These are phyloP conservation scores for Quercus alba DNA, from an alignment of 306 rosid species.

Conservation along the genomic window DNA sequence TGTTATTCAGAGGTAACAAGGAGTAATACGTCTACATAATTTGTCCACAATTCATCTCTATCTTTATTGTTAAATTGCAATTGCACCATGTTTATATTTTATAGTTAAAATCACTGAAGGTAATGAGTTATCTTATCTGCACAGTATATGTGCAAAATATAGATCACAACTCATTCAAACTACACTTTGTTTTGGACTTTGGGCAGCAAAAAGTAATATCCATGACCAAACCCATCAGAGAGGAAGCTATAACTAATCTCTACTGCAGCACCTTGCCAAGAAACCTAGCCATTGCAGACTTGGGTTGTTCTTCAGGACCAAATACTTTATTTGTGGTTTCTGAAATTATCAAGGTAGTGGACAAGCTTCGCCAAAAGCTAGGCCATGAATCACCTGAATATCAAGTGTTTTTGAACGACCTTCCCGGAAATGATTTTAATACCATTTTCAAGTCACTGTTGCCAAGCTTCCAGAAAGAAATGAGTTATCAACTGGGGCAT, in stretches of 20 bases:
- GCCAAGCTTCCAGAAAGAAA: conserved; percentile 23
- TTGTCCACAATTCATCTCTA: no score
- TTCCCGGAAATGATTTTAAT: conserved; percentile 53
- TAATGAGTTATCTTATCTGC: no score
- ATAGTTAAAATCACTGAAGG: no score
- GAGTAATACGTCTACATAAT: no score
- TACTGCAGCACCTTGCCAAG: conserved; percentile 7
- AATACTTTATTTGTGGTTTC: conserved; percentile 40
- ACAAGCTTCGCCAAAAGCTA: conserved; percentile 23
- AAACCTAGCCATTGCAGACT: conserved; percentile 40
- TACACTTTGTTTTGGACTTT: background rate
- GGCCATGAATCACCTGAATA: conserved; percentile 33
- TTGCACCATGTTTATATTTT: no score
- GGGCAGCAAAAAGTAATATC: conserved; percentile 36
- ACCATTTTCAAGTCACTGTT: conserved; percentile 38
- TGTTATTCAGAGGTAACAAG: no score
- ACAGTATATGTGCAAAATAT: no score
- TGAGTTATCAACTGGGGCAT: conserved; percentile 21
- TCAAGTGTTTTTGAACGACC: conserved; percentile 42
- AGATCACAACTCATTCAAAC: no score
- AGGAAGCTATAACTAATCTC: conserved; percentile 38
- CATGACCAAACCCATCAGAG: conserved; percentile 33
- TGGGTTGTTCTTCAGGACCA: conserved; percentile 61
- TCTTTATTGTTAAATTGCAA: no score
- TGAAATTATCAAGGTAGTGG: conserved; percentile 31